Evolutionary conservation across 1,284 basidiomycete species (phyloP), one percentile per base, ranked within the genome.

Genomic region (Melampsora occidentalis): DNA sequence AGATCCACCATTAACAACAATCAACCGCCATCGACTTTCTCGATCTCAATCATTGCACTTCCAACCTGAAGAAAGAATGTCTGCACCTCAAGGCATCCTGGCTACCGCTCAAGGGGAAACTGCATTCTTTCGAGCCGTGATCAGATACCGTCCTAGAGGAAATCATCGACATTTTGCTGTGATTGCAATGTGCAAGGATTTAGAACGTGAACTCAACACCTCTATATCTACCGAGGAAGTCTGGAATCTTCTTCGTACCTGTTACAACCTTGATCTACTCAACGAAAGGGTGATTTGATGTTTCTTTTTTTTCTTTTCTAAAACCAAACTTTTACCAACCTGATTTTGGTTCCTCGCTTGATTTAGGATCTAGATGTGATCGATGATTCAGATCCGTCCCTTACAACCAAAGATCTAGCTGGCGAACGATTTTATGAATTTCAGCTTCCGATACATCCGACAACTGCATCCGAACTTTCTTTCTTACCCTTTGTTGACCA

Each of bases 361-460:
- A 59, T 57, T 18, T 33, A 72, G 71, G 71, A 72, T 22, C 63
- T 49, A n/a, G 71, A 72, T 51, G 71, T 63, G 42, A 14, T 22
- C 6, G 71, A 64, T 6, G 71, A 72, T 48, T 31, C 63, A 14
- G 71, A 72, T 20, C 62, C 61, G 7, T 64, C 46, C 12, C 61
- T 64, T 25, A 64, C 63, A 61, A 64, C 62, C 39, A 14, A 33
- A 3, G 71, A 72, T n/a, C 18, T 65, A 6, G 46, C 42, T 25
- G 46, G 48, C 63, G 5, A 72, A 64, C 35, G 61, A 72, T 31
- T 75, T 28, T 35, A 35, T 33, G 71, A 75, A 59, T 75, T 75
- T 35, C 71, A 77, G 42, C 75, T 71, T 22, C 75, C 75, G 22
- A 77, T 77, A 10, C 68, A 70, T 63, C 75, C 68, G 2, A 69